phyloP scores from a whole-genome alignment of 345 rosid species.

The Psidium friedrichsthalianum region DNA sequence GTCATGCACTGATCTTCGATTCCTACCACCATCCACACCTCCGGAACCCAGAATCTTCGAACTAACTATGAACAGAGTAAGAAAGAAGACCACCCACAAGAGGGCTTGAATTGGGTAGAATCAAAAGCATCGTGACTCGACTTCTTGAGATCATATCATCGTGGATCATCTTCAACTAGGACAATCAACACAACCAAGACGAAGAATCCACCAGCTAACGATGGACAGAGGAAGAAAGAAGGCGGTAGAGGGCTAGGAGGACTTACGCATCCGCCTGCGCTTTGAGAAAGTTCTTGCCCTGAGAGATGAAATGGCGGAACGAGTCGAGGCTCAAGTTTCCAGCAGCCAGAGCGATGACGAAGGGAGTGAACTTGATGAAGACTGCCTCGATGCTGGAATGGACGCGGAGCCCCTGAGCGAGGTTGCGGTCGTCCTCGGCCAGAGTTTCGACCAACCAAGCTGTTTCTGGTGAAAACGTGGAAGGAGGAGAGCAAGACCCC shows the following conservation, averaged over 20 bases:
- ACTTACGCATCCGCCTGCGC: constrained; percentile 84
- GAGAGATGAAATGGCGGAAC: constrained; percentile 63
- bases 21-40: background rate
- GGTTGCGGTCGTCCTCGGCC: constrained; percentile 37
- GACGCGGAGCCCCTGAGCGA: constrained; percentile 58
- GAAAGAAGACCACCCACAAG: background rate
- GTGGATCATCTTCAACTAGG: background rate
- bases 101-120: too few species aligned
- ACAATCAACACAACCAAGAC: background rate
- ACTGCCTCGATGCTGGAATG: constrained; percentile 49
- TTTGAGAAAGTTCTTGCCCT: constrained; percentile 75
- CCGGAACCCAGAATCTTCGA: background rate
- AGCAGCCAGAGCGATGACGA: constrained; percentile 59
- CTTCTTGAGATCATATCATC: too few species aligned
- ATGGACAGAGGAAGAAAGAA: background rate
- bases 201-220: background rate
- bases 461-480: constrained; percentile 15
- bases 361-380: constrained; percentile 67
- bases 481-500: background rate
- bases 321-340: constrained; percentile 59
- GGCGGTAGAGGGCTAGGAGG: background rate
- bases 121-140: too few species aligned
- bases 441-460: constrained; percentile 2
- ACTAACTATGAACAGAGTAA: background rate
- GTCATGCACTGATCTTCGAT: background rate